phyloP scores from a whole-genome alignment of 345 rosid genomes.

The Geranium brycei region DNA sequence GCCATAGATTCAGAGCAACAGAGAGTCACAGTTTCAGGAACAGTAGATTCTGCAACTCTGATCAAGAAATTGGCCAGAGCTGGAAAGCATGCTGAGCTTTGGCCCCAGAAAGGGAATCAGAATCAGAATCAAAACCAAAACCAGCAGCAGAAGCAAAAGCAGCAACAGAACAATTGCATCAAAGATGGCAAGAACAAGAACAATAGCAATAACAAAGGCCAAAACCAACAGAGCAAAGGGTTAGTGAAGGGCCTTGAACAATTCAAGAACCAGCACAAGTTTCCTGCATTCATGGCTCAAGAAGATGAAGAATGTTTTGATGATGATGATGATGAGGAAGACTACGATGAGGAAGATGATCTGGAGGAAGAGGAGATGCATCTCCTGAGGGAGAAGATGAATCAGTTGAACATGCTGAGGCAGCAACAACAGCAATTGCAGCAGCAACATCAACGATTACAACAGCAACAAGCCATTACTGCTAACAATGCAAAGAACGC shows the following conservation, averaged over 20 bases:
- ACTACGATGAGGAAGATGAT: conserved; percentile 11
- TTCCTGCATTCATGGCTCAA: conserved; percentile 19
- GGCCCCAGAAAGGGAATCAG: conserved; percentile 31
- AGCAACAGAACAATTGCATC: conserved; percentile 8
- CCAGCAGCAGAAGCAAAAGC: conserved; percentile 32
- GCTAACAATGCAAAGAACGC: conserved; percentile 19
- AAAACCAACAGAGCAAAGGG: conserved; percentile 18
- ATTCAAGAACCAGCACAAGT: conserved; percentile 37
- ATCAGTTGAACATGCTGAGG: neutral
- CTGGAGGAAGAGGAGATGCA: conserved; percentile 22
- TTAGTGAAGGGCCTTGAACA: conserved; percentile 12
- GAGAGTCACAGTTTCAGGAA: conserved; percentile 61
- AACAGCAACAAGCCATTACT: conserved; percentile 13
- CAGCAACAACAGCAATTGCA: neutral
- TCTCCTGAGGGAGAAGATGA: conserved; percentile 17
- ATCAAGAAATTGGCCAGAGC: conserved; percentile 58
- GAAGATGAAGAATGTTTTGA: conserved; percentile 30
- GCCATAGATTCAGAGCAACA: conserved; percentile 62
- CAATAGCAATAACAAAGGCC: conserved; percentile 21
- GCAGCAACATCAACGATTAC: conserved; percentile 1
- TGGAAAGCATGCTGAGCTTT: conserved; percentile 66
- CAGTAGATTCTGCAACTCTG: conserved; percentile 47
- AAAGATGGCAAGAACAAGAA: conserved; percentile 26
- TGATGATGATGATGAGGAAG: conserved; percentile 19
- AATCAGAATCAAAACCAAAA: no score